Percentiles rank a stretch among this genome's conserved stretches.
Conservation (phyloP, 495 filamentous ascomycete genomes). For the Aeminium ludgeri region DNA sequence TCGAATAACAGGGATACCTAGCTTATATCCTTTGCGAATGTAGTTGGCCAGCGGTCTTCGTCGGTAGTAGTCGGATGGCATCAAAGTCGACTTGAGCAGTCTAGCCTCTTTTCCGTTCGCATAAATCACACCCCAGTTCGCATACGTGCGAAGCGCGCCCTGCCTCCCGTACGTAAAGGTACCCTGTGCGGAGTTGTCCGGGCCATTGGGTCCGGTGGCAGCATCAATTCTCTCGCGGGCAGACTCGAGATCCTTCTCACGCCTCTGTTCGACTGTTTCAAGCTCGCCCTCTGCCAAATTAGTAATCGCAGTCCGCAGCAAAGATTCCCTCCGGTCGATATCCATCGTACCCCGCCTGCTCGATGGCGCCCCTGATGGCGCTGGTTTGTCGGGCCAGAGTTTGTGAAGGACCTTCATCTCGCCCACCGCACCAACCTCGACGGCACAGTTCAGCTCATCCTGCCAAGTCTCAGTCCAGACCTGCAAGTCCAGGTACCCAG, state of each 20-base stretch:
- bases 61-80: constrained; percentile 65
- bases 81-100: constrained; percentile 59
- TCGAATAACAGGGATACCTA: constrained; percentile 73
- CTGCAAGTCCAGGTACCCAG: constrained; percentile 67
- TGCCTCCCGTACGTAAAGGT: constrained; percentile 20
- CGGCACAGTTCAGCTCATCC: constrained; percentile 71
- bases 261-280: constrained; percentile 22
- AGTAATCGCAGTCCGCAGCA: constrained; percentile 7
- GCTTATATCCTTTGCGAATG: constrained; percentile 64
- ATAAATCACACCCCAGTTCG: constrained; percentile 65
- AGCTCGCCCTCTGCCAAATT: constrained; percentile 6
- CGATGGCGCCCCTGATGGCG: constrained; percentile 24
- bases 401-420: constrained; percentile 77
- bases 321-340: constrained; percentile 4
- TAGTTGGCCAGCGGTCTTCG: constrained; percentile 56
- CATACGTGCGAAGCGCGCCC: constrained; percentile 30
- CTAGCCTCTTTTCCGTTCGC: constrained; percentile 58
- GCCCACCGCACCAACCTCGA: constrained; percentile 76
- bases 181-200: constrained; percentile 27
- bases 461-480: constrained; percentile 89
- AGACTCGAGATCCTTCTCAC: constrained; percentile 19
- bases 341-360: constrained; percentile 9
- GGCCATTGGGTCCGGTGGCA: constrained; percentile 22
- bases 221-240: constrained; percentile 27
- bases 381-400: constrained; percentile 52